phyloP scores from a whole-genome alignment of 371 early-diverging fungal genomes.

The Rhizopus arrhizus region DNA sequence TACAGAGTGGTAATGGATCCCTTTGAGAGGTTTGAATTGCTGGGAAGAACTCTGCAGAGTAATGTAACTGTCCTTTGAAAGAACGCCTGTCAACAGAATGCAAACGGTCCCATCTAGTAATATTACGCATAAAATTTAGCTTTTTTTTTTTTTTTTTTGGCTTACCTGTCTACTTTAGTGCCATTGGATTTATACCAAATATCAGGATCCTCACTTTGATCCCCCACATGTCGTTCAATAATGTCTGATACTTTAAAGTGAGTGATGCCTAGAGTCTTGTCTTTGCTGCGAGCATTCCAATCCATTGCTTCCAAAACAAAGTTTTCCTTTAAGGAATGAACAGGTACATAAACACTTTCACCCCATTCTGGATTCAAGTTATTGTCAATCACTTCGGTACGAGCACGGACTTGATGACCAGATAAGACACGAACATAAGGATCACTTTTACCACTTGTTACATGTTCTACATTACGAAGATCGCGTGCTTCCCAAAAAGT shows the following conservation, averaged over 20 bases:
- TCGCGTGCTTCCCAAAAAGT: conserved; percentile 74
- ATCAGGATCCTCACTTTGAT: conserved; percentile 36
- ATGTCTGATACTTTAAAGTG: conserved; percentile 50
- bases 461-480: conserved; percentile 72
- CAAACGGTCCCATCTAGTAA: conserved; percentile 64
- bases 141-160: not conserved
- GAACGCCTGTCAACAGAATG: conserved; percentile 56
- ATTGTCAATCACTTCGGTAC: conserved; percentile 73
- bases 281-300: conserved; percentile 66
- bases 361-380: conserved; percentile 90
- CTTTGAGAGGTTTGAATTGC: conserved; percentile 51
- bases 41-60: conserved; percentile 70
- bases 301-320: conserved; percentile 80
- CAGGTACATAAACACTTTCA: conserved; percentile 71
- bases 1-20: conserved; percentile 20
- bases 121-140: not conserved
- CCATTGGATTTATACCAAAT: conserved; percentile 49
- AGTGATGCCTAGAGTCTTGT: conserved; percentile 71
- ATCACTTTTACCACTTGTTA: conserved; percentile 76
- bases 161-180: conserved; percentile 35
- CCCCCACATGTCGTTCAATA: conserved; percentile 45
- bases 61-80: conserved; percentile 67
- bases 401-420: conserved; percentile 62
- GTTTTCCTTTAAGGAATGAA: conserved; percentile 69
- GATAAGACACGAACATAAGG: conserved; percentile 78